Evolutionary conservation across 2,329 filamentous ascomycete genomes (phyloP).

Genomic region (Monosporascus sp.): DNA sequence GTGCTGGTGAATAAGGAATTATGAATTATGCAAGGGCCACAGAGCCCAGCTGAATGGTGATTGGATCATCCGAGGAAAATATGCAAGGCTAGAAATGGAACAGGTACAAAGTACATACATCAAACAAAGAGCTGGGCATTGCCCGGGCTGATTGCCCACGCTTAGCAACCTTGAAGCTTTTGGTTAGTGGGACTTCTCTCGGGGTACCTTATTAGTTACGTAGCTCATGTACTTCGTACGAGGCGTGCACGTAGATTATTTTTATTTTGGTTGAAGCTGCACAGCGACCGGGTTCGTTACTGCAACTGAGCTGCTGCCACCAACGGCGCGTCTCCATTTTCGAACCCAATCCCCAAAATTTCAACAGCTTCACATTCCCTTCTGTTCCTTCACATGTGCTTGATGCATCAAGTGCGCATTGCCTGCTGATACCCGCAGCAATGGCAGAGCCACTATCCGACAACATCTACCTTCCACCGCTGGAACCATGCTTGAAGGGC

Average conservation of each 20-base stretch:
- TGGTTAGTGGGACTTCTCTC: not conserved
- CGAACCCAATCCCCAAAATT: not conserved
- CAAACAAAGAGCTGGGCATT: no score
- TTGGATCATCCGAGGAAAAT: not conserved
- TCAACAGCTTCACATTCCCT: slow-evolving; percentile 13
- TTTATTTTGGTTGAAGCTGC: not conserved
- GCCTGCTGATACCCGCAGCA: slow-evolving; percentile 47
- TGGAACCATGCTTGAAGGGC: slow-evolving; percentile 80
- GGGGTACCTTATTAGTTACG: not conserved
- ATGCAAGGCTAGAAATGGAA: not conserved
- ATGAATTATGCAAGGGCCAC: not conserved
- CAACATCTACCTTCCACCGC: slow-evolving; percentile 71
- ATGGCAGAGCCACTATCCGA: slow-evolving; percentile 66
- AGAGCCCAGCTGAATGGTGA: not conserved
- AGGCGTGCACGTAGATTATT: not conserved
- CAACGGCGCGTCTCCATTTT: not conserved
- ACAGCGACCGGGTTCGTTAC: not conserved
- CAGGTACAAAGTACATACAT: not conserved
- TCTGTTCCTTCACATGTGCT: slow-evolving; percentile 20
- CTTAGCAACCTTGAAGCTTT: not conserved
- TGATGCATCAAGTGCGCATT: slow-evolving; percentile 24
- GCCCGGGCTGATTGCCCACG: no score
- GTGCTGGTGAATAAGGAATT: no score
- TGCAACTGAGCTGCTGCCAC: not conserved
- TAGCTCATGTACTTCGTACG: not conserved